Evolutionary conservation across 306 rosid species (phyloP), one percentile per base, ranked within the genome.

Genomic region (Castanea mollissima): DNA sequence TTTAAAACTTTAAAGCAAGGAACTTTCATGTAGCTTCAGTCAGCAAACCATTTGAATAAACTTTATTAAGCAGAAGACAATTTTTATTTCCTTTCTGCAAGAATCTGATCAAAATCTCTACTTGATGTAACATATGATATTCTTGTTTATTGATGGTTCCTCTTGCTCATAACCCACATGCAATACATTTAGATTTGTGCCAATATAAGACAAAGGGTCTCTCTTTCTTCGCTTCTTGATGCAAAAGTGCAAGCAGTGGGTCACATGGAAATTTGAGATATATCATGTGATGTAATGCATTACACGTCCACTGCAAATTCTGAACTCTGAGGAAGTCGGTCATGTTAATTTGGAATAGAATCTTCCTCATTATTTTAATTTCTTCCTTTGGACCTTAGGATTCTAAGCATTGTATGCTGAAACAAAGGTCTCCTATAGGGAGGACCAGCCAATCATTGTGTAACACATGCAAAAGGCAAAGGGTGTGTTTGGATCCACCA

Each of bases 111-210:
- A 54, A 64, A 44, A 68, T 38, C n/a, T 31, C 41, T 69, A 82
- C 76, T 72, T 83, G 23, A 80, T 65, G 64, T 74, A 63, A 55
- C 74, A 70, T 74, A 49, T 83, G 46, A 64, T 64, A 64, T 32
- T 12, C 44, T 31, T 55, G 23, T 27, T 13, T 54, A 27, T 55
- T 55, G 76, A 58, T 35, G 60, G 20, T 73, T 73, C 81, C 75
- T 80, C 77, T 74, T 57, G 77, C 19, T 41, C 46, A 41, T 41
- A 41, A 41, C 46, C 85, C 91, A 88, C 89, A 83, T 88, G 91
- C 76, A 75, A 21, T 80, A 86, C 88, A 85, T 87, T 82, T 82
- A 87, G 85, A 88, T 88, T 81, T 85, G 91, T 73, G 83, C 84
- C 70, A 65, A 63, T 75, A 35, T 75, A 83, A 89, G 93, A 87